Evolutionary conservation across 441 rosid species (phyloP).

Genomic region (Erodium moschatum): DNA sequence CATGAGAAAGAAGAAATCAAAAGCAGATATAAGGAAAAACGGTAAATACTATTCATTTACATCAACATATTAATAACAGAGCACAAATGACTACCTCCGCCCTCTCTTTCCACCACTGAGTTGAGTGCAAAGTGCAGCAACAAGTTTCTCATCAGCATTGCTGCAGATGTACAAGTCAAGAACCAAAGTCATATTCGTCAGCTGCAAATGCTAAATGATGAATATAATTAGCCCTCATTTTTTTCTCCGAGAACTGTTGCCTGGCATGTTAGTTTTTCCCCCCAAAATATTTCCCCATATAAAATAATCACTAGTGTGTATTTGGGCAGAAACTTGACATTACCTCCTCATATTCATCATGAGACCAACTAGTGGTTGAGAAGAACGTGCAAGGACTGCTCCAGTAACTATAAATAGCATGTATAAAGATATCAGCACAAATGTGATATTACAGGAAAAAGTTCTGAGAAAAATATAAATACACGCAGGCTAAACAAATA

Average conservation of each 20-base stretch:
- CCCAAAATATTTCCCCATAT: background rate
- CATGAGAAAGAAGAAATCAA: background rate
- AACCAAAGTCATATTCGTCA: constrained; percentile 10
- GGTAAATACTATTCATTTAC: background rate
- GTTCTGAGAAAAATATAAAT: background rate
- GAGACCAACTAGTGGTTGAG: constrained; percentile 93
- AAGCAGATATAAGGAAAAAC: background rate
- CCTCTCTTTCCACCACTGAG: constrained; percentile 40
- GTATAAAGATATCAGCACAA: constrained; percentile 12
- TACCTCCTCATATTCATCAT: constrained; percentile 99
- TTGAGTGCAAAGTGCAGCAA: constrained; percentile 76
- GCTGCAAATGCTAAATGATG: constrained; percentile 12
- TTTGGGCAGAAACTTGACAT: constrained; percentile 19
- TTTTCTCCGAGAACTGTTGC: background rate
- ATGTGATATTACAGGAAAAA: background rate
- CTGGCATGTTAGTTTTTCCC: background rate
- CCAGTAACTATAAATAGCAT: constrained; percentile 47
- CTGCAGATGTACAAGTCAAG: constrained; percentile 30
- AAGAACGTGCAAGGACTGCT: constrained; percentile 96
- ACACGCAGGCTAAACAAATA: constrained; percentile 24
- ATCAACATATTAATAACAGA: constrained; percentile 6
- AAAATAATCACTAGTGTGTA: background rate
- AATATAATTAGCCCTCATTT: background rate
- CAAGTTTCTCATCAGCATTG: constrained; percentile 91
- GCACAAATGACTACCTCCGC: constrained; percentile 40